A percentile compares a stretch with the other conserved stretches of the same genome.
Conservation (phyloP, 2,329 filamentous ascomycete genomes). For the Phoma herbarum region DNA sequence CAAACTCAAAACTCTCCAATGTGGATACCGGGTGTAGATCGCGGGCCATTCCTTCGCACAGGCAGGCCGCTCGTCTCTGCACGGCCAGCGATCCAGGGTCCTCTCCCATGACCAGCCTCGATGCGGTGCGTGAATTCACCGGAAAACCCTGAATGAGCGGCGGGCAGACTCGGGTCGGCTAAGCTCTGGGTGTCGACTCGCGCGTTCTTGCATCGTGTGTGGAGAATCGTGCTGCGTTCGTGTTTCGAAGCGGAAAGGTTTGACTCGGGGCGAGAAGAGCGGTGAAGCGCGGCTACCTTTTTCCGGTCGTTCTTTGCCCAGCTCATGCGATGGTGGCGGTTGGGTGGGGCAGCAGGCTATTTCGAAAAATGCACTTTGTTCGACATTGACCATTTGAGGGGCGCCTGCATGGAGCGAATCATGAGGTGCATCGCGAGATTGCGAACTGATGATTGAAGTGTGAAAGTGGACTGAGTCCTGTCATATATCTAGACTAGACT, state of each 20-base stretch:
- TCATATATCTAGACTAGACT: conserved; percentile 17
- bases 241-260: conserved; percentile 14
- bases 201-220: conserved; percentile 1
- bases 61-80: background rate
- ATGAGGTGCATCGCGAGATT: conserved; percentile 19
- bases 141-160: conserved; percentile 1
- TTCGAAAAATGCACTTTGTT: conserved; percentile 7
- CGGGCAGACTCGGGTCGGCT: conserved; percentile 18
- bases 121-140: conserved; percentile 1
- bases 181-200: background rate
- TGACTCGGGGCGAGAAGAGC: conserved; percentile 18
- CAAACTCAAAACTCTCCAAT: conserved; percentile 16
- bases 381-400: conserved; percentile 16
- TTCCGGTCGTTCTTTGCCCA: conserved; percentile 3
- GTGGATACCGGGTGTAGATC: conserved; percentile 15
- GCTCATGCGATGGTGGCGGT: conserved; percentile 17
- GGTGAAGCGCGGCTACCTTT: conserved; percentile 20
- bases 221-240: conserved; percentile 5
- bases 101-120: background rate
- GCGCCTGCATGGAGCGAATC: conserved; percentile 18
- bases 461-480: conserved; percentile 23
- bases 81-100: conserved; percentile 14
- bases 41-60: conserved; percentile 14
- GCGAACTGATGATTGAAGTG: conserved; percentile 17
- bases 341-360: conserved; percentile 16